Base-by-base conservation (phyloP, 768 basidiomycete species). In the Candolleomyces efflorescens region DNA sequence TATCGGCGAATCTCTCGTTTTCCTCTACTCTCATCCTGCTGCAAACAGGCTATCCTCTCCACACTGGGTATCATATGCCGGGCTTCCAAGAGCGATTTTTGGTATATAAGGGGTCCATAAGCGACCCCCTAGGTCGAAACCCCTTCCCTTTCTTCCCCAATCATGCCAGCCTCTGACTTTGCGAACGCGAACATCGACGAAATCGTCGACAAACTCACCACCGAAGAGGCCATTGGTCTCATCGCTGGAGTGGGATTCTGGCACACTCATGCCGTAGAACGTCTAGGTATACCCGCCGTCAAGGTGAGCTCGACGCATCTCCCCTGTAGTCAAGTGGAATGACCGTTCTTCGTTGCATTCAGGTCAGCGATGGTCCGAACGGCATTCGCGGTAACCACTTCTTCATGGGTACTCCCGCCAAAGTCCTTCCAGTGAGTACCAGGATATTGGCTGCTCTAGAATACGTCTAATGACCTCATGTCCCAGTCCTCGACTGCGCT, bases 361-460 rank as follows among this genome's bases (percentile, higher is more conserved):
- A 86, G 84, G 84, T 89, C 65, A 87, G 85, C 72, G 89, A 90
- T 74, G 90, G 90, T 2, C 89, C 90, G 0, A 92, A 91, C 64
- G 90, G 89, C 32, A 77, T 79, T 59, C 69, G 89, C 60, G 89
- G 89, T 15, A 83, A 86, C 65, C 85, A 86, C 65, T 90, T 90
- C 75, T 87, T 90, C 65, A 89, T 89, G 85, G 78, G 86, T 36
- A 89, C 88, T 0, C 90, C 89, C 10, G 87, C 90, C 10, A 90
- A 91, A 70, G 87, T 85, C 65, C 77, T 91, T 23, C 89, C 89
- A 0, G 82, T 83, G 63, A 50, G 80, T 69, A n/a, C n/a, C n/a
- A n/a, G n/a, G n/a, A 18, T 9, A 32, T 32, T 7, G n/a, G 32
- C 20, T 26, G 20, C 38, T 15, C 11, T 7, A 1, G 18, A 5